phyloP scores from a whole-genome alignment of 1,139 yeast genomes.

The Kodamaea arcana region DNA sequence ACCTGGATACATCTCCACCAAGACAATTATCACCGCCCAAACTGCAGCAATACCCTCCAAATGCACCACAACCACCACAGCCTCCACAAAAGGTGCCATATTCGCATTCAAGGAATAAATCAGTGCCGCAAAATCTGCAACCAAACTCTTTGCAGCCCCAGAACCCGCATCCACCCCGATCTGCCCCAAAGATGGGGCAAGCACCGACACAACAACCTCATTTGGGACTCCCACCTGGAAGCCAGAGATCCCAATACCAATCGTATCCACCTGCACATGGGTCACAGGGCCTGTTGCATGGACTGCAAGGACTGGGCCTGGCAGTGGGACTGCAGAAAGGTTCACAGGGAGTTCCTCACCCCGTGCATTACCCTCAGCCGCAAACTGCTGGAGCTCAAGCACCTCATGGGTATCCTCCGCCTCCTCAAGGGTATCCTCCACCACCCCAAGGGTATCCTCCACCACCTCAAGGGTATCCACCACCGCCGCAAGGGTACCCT shows the following conservation, averaged over 20 bases:
- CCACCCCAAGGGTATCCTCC: conserved; percentile 2
- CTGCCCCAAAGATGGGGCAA: conserved; percentile 3
- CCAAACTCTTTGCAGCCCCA: neutral
- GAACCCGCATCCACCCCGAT: conserved; percentile 1
- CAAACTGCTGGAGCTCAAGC: conserved; percentile 6
- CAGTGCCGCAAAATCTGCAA: conserved; percentile 2
- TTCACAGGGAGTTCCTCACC: neutral
- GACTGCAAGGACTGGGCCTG: neutral
- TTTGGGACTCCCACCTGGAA: conserved; percentile 3
- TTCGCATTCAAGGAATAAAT: conserved; percentile 1
- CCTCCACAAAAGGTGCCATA: conserved; percentile 1
- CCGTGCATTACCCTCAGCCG: neutral
- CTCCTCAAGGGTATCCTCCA: conserved; percentile 7
- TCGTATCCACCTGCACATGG: conserved; percentile 2
- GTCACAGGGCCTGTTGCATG: neutral
- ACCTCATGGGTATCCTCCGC: conserved; percentile 7
- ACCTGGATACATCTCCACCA: neutral
- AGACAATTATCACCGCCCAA: conserved; percentile 1
- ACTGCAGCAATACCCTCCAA: too few species aligned
- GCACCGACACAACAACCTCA: conserved; percentile 4
- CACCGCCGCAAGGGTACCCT: conserved; percentile 2
- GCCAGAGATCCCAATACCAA: conserved; percentile 4
- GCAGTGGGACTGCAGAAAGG: neutral
- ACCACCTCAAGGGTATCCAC: conserved; percentile 3
- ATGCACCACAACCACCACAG: neutral